Evolutionary conservation across 352 stramenopile species (phyloP).

Genomic region (Thalassiosira hispida): DNA sequence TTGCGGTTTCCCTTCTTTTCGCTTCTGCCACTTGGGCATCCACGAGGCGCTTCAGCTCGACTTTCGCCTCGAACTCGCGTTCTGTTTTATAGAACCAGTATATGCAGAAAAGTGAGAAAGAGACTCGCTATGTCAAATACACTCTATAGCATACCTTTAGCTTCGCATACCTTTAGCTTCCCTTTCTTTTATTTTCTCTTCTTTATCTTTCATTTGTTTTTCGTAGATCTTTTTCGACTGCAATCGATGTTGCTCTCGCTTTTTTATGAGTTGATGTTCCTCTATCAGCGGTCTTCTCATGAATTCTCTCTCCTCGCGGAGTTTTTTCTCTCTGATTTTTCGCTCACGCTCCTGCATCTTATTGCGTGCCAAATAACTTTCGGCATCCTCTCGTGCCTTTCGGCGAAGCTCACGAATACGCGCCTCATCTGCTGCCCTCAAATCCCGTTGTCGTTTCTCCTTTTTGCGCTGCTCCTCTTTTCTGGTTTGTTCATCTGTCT

Average conservation of each 20-base stretch:
- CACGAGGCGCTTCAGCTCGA: conserved; percentile 51
- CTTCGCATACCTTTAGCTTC: conserved; percentile 43
- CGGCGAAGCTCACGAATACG: conserved; percentile 44
- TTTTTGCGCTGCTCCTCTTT: conserved; percentile 49
- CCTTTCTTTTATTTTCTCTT: conserved; percentile 39
- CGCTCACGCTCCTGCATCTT: conserved; percentile 37
- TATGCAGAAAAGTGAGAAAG: too few relatives aligned
- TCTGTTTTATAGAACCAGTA: too few relatives aligned
- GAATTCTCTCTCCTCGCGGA: conserved; percentile 23
- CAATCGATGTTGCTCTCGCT: conserved; percentile 27
- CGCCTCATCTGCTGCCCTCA: conserved; percentile 41
- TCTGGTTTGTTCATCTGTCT: conserved; percentile 32
- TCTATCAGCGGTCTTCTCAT: conserved; percentile 27
- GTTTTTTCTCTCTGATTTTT: conserved; percentile 32
- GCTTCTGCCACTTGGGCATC: conserved; percentile 43
- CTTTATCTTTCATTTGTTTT: conserved; percentile 40
- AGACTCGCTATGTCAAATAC: too few relatives aligned
- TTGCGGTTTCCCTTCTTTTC: conserved; percentile 32
- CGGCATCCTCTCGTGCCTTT: conserved; percentile 37
- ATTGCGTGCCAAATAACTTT: conserved; percentile 15
- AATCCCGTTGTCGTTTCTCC: conserved; percentile 45
- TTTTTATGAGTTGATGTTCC: conserved; percentile 37
- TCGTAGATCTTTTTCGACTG: conserved; percentile 30
- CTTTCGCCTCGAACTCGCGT: conserved; percentile 33
- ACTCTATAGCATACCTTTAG: too few relatives aligned